Conservation (phyloP, 2,329 filamentous ascomycete genomes). For the Thielaviopsis populi region DNA sequence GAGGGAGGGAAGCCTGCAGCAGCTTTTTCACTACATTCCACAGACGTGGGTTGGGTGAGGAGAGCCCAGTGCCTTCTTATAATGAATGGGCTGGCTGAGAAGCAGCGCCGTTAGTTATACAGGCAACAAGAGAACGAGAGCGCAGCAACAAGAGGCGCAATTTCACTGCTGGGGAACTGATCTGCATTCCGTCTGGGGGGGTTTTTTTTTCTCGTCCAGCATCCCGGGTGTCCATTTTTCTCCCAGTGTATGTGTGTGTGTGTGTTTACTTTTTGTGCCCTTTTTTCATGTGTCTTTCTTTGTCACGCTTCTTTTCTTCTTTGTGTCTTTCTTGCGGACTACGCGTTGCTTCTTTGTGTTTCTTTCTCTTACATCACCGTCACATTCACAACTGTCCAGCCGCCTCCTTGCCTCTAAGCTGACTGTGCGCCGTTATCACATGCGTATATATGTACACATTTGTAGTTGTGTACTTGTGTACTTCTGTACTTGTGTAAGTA, state of each 20-base stretch:
- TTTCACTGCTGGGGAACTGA: conserved; percentile 1
- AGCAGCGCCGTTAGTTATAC: not conserved
- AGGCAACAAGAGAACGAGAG: not conserved
- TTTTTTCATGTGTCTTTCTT: not conserved
- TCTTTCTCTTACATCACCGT: conserved; percentile 1
- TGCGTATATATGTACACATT: too few species aligned
- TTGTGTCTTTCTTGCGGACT: not conserved
- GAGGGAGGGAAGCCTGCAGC: not conserved
- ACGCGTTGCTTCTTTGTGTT: not conserved
- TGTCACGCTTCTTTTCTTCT: not conserved
- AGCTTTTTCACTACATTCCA: not conserved
- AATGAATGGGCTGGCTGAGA: not conserved
- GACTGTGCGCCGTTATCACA: not conserved
- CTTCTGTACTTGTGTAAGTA: too few species aligned
- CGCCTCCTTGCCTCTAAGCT: not conserved
- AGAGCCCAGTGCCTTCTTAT: not conserved
- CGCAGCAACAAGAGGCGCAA: conserved; percentile 2
- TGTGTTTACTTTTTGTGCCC: not conserved
- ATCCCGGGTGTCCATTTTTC: conserved; percentile 2
- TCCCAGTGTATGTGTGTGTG: too few species aligned
- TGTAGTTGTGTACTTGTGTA: too few species aligned
- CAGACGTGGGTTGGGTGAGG: not conserved
- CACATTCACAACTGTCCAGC: not conserved
- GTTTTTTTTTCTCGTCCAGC: conserved; percentile 1
- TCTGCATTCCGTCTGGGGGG: conserved; percentile 1